Conservation (phyloP, 768 basidiomycete species). For the Mycena floridula region DNA sequence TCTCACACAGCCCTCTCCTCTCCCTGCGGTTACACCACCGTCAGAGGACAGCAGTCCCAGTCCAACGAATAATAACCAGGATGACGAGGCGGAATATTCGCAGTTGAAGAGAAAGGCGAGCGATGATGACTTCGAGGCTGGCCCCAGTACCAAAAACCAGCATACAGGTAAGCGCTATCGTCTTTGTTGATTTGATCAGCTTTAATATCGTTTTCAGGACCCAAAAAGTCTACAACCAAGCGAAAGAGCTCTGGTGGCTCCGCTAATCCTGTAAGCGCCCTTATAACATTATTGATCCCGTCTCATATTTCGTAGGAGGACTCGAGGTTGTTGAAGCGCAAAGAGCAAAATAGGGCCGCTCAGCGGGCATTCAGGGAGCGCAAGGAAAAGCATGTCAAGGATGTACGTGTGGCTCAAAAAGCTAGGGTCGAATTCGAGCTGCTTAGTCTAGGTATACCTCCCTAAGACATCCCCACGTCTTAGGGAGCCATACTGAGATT, state of each 20-base stretch:
- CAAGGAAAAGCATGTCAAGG: conserved; percentile 96
- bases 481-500: too few relatives aligned
- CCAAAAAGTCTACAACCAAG: conserved; percentile 18
- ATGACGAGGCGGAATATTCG: conserved; percentile 26
- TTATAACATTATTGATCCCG: too few relatives aligned
- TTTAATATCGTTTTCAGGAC: conserved; percentile 5
- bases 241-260: conserved; percentile 32
- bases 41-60: conserved; percentile 80
- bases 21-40: conserved; percentile 51
- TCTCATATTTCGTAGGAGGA: conserved; percentile 49
- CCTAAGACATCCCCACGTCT: too few relatives aligned
- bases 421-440: too few relatives aligned
- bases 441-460: too few relatives aligned
- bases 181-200: too few relatives aligned
- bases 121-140: conserved; percentile 54
- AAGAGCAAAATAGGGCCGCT: conserved; percentile 95
- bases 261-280: conserved; percentile 19
- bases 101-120: conserved; percentile 76
- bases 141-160: conserved; percentile 60
- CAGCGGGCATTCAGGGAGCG: conserved; percentile 97
- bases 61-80: conserved; percentile 35
- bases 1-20: conserved; percentile 42
- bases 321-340: conserved; percentile 73
- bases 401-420: too few relatives aligned
- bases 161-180: conserved; percentile 55